Conservation (phyloP, 202 grass and related monocot genomes). For the Cymbopogon flexuosus region DNA sequence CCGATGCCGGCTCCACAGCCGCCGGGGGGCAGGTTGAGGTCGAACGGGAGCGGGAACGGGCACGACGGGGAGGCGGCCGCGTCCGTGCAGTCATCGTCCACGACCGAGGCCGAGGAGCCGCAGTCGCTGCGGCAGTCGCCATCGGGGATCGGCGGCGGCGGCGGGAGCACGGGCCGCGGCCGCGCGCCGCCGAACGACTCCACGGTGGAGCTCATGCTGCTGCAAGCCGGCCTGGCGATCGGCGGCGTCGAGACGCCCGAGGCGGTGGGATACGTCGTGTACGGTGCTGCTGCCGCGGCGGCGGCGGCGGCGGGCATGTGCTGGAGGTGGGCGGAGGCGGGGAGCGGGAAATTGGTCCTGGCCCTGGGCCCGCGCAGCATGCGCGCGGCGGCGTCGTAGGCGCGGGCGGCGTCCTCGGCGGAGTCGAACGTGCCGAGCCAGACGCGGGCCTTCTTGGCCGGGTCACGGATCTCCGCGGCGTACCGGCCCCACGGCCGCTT, state of each 20-base stretch:
- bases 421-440: constrained; percentile 96
- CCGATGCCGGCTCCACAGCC: background rate
- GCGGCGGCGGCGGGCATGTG: background rate
- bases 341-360: constrained; percentile 57
- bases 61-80: constrained; percentile 39
- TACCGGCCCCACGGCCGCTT: constrained; percentile 69
- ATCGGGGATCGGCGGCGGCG: constrained; percentile 33
- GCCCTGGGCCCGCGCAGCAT: constrained; percentile 54
- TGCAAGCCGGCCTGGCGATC: constrained; percentile 38
- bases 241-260: background rate
- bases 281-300: background rate
- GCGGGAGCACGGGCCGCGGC: constrained; percentile 22
- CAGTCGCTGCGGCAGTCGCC: constrained; percentile 65
- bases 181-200: constrained; percentile 54
- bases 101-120: constrained; percentile 61
- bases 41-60: constrained; percentile 35
- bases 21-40: constrained; percentile 49
- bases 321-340: background rate
- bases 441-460: constrained; percentile 76
- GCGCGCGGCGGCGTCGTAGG: constrained; percentile 73
- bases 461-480: constrained; percentile 92
- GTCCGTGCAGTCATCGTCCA: constrained; percentile 51
- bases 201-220: constrained; percentile 67
- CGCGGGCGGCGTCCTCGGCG: constrained; percentile 71
- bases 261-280: constrained; percentile 11